phyloP scores from a whole-genome alignment of 2,329 filamentous ascomycete genomes.

The Biscogniauxia sp. region DNA sequence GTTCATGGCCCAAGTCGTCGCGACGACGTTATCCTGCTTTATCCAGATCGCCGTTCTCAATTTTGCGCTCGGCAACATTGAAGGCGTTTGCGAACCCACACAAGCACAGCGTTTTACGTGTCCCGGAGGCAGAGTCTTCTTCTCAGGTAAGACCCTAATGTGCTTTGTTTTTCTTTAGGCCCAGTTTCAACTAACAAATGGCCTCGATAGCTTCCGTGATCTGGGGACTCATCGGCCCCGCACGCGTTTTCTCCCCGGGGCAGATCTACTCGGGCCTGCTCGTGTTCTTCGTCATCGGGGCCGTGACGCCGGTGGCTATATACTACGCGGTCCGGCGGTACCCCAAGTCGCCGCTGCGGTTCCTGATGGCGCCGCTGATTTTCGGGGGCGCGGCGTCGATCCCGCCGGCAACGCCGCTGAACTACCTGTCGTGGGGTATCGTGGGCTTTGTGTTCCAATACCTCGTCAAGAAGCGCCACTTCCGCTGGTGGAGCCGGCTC shows the following conservation, averaged over 20 bases:
- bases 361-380: constrained; percentile 61
- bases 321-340: constrained; percentile 49
- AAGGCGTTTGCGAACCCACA: constrained; percentile 58
- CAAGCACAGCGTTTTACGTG: constrained; percentile 61
- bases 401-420: constrained; percentile 68
- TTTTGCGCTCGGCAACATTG: constrained; percentile 58
- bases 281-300: constrained; percentile 57
- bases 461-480: constrained; percentile 60
- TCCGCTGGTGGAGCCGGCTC: constrained; percentile 70
- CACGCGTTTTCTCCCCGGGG: constrained; percentile 61
- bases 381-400: constrained; percentile 59
- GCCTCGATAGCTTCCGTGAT: constrained; percentile 55
- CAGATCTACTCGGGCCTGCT: constrained; percentile 62
- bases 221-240: constrained; percentile 65
- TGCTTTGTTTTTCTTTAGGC: neutral
- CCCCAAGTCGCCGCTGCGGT: constrained; percentile 49
- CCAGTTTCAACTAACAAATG: neutral
- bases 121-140: constrained; percentile 62
- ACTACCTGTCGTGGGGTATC: constrained; percentile 71
- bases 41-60: constrained; percentile 66
- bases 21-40: constrained; percentile 64
- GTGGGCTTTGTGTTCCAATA: constrained; percentile 71
- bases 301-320: constrained; percentile 49
- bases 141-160: constrained; percentile 45
- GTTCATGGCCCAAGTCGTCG: constrained; percentile 64